These are phyloP conservation scores for Helianthus tuberosus DNA, from an alignment of 129 eudicot species.

Conservation along the genomic window DNA sequence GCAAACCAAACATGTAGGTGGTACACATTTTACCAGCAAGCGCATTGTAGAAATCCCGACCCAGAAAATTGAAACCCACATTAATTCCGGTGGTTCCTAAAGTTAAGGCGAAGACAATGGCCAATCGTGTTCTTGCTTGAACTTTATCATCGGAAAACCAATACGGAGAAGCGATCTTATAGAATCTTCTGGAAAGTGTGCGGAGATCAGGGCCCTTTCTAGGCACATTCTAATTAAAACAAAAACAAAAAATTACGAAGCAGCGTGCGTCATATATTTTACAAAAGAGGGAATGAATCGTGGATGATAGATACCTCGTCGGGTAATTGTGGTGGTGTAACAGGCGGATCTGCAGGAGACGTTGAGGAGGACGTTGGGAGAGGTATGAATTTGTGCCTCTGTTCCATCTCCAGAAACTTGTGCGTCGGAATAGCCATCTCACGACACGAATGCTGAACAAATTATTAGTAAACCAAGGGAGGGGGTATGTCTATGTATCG, in stretches of 20 bases:
- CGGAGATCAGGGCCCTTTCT: conserved; percentile 62
- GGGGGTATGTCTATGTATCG: neutral
- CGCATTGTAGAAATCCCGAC: conserved; percentile 94
- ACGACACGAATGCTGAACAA: no score
- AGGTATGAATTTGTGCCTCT: conserved; percentile 17
- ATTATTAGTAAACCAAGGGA: neutral
- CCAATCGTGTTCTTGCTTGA: conserved; percentile 73
- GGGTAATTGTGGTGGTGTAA: conserved; percentile 16
- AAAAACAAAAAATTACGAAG: neutral
- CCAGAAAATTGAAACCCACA: conserved; percentile 88
- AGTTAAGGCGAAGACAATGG: conserved; percentile 82
- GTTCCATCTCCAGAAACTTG: conserved; percentile 22
- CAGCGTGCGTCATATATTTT: neutral
- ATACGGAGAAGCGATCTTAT: conserved; percentile 92
- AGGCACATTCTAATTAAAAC: conserved; percentile 32
- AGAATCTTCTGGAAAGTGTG: conserved; percentile 63
- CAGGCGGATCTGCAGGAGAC: conserved; percentile 20
- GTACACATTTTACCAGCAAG: conserved; percentile 66
- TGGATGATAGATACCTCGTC: conserved; percentile 26
- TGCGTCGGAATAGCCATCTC: conserved; percentile 10
- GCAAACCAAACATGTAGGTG: neutral
- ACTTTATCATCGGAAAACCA: conserved; percentile 90
- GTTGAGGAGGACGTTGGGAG: conserved; percentile 22
- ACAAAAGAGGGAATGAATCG: neutral
- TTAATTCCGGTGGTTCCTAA: conserved; percentile 95